phyloP scores from a whole-genome alignment of 2,329 filamentous ascomycete genomes.

The Cephalotrichum gorgonifer region DNA sequence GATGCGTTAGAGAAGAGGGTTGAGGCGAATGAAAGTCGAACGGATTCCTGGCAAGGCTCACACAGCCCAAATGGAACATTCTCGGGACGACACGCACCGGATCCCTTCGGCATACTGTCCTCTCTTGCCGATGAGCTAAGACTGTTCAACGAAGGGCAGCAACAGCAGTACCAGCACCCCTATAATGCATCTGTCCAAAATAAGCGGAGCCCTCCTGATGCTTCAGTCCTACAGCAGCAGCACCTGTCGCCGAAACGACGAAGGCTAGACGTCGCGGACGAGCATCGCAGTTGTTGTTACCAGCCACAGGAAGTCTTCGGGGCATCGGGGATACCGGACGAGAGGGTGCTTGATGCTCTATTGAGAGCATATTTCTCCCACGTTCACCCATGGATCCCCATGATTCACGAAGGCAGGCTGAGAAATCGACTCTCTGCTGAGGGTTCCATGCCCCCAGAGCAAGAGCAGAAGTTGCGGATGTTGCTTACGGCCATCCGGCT shows the following conservation, averaged over 20 bases:
- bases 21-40: neutral
- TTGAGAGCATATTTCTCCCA: constrained; percentile 22
- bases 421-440: constrained; percentile 13
- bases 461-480: constrained; percentile 15
- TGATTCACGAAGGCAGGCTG: constrained; percentile 21
- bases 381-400: constrained; percentile 28
- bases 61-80: neutral
- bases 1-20: neutral
- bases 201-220: neutral
- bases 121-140: neutral
- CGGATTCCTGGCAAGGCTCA: neutral
- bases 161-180: neutral
- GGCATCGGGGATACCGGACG: neutral
- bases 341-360: constrained; percentile 13
- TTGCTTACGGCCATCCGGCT: constrained; percentile 24
- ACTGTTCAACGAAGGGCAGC: neutral
- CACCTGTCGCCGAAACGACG: neutral
- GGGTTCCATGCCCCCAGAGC: neutral
- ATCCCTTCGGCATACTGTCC: neutral
- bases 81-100: neutral
- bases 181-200: neutral
- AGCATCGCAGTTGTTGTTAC: neutral
- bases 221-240: neutral
- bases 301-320: neutral
- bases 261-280: neutral